Base-by-base conservation (phyloP, 768 basidiomycete genomes). In the Cystofilobasidium capitatum region DNA sequence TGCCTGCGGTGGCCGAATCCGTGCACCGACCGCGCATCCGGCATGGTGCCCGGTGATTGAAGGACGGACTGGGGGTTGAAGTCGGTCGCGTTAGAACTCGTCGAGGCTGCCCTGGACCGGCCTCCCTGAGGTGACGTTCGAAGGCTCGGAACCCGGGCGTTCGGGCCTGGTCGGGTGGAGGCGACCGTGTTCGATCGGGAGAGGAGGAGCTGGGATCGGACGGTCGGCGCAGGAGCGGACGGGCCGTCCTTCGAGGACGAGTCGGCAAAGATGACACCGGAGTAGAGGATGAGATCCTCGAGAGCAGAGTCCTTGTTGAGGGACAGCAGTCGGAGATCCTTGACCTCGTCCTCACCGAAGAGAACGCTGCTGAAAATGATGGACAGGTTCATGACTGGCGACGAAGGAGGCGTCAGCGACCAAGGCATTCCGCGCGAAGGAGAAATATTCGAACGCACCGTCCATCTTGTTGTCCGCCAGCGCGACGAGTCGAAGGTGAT, bases 331-430 rank as follows among this genome's bases (percentile, higher is more conserved):
- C 47, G 31, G 13, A 64, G 57, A 16, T 69, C 68, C 8, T 44
- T 64, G 20, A 64, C 33, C 24, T 60, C 68, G 14, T 69, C 62
- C 39, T 69, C 68, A 14, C 68, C 68, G n/a, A 69, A 69, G 24
- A 69, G n/a, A 14, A 69, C 63, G 44, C 59, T 62, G 24, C 47
- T 42, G 57, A 68, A 69, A 35, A 69, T 69, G 55, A 69, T 69
- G 13, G 35, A 55, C 17, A 55, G 37, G 49, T 31, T 26, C 17
- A 1, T 14, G 51, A 35, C 51, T 37, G 36, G 17, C 9, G 29
- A 5, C 9, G 29, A 64, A 10, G 31, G 39, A 29, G 26, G 20
- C 20, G 45, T 9, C 16, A 17, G 9, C 2, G 24, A 8, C 49
- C 26, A 2, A 7, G 20, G 44, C 16, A 24, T 44, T 17, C 26